Evolutionary conservation across 2,329 filamentous ascomycete genomes (phyloP).

Genomic region (Pseudocercospora vitis): DNA sequence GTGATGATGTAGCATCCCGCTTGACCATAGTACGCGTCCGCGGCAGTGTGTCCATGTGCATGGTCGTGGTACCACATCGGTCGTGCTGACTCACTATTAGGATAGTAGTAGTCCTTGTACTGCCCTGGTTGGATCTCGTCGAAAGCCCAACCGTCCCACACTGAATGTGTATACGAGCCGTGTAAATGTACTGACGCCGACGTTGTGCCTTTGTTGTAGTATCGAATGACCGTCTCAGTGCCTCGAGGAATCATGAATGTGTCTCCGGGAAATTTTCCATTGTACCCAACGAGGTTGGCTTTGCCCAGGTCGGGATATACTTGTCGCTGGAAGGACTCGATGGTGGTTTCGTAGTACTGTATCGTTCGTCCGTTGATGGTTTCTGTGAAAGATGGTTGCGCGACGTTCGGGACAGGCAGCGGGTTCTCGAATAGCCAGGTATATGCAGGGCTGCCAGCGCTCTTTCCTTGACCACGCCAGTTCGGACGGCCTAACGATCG

Average conservation of each 20-base stretch:
- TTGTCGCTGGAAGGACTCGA: slow-evolving; percentile 44
- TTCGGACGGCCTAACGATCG: neutral
- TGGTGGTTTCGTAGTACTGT: slow-evolving; percentile 50
- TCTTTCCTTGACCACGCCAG: slow-evolving; percentile 24
- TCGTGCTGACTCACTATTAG: slow-evolving; percentile 55
- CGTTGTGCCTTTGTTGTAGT: slow-evolving; percentile 51
- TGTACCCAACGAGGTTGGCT: slow-evolving; percentile 50
- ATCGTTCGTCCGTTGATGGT: slow-evolving; percentile 40
- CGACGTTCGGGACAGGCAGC: slow-evolving; percentile 27
- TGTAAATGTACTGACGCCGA: slow-evolving; percentile 56
- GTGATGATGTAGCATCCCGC: slow-evolving; percentile 57
- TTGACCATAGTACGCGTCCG: slow-evolving; percentile 59
- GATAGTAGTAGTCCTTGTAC: slow-evolving; percentile 64
- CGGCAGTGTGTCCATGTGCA: slow-evolving; percentile 47
- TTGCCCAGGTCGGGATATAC: slow-evolving; percentile 46
- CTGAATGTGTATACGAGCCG: slow-evolving; percentile 49
- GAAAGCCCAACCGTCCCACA: slow-evolving; percentile 52
- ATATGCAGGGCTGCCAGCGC: slow-evolving; percentile 26
- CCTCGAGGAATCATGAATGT: slow-evolving; percentile 53
- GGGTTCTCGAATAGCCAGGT: slow-evolving; percentile 26
- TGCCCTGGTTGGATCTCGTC: slow-evolving; percentile 54
- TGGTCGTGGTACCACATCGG: slow-evolving; percentile 60
- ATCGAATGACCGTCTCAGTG: slow-evolving; percentile 55
- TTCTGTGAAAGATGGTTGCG: slow-evolving; percentile 37
- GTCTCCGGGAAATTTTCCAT: slow-evolving; percentile 57